phyloP scores from a whole-genome alignment of 2,329 filamentous ascomycete genomes.

The Colletotrichum neosansevieriae region DNA sequence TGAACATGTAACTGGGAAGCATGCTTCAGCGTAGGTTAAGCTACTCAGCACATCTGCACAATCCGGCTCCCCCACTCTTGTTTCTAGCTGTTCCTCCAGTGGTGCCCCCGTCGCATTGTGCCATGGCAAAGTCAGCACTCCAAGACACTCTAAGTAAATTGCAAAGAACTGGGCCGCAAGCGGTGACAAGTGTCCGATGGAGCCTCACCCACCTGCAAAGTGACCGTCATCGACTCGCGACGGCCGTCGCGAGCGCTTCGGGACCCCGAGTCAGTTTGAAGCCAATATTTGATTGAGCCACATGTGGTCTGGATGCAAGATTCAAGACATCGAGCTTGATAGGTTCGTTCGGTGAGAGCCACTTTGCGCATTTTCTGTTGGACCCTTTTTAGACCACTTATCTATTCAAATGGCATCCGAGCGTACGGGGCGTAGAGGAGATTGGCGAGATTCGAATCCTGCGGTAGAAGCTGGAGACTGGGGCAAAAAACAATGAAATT shows the following conservation, averaged over 20 bases:
- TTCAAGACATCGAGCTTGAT: not conserved
- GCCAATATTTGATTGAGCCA: not conserved
- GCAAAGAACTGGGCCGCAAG: not conserved
- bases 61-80: too few species aligned
- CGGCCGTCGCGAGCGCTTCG: too few species aligned
- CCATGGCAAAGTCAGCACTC: not conserved
- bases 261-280: not conserved
- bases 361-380: not conserved
- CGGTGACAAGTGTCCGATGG: slow-evolving; percentile 3
- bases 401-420: slow-evolving; percentile 1
- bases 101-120: not conserved
- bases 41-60: too few species aligned
- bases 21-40: too few species aligned
- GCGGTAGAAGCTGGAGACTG: not conserved
- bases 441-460: slow-evolving; percentile 6
- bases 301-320: not conserved
- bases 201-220: slow-evolving; percentile 13
- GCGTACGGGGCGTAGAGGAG: not conserved
- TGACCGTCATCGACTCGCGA: slow-evolving; percentile 1
- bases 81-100: not conserved
- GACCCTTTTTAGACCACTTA: not conserved
- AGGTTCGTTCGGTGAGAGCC: not conserved
- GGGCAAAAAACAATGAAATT: not conserved
- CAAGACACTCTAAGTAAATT: not conserved
- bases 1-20: too few species aligned